Conservation (phyloP, 169 alveolate species). For the Plasmodium chabaudi region DNA sequence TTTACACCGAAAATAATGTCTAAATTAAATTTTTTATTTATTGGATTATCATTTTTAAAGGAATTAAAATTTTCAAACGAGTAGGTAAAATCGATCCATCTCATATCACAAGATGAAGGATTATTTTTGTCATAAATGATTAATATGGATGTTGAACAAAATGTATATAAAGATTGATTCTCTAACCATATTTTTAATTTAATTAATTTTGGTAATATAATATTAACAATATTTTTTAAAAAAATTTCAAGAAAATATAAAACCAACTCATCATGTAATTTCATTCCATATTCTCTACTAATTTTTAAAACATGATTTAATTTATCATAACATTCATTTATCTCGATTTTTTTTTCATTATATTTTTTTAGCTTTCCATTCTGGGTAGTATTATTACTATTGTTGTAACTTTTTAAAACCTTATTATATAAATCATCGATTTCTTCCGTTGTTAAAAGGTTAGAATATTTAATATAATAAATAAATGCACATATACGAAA, state of each 20-base stretch:
- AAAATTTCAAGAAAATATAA: conserved; percentile 24
- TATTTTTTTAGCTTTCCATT: background rate
- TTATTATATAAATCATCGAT: conserved; percentile 11
- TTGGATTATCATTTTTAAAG: background rate
- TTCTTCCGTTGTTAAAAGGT: conserved; percentile 20
- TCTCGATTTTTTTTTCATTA: conserved; percentile 5
- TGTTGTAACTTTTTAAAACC: background rate
- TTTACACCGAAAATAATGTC: conserved; percentile 61
- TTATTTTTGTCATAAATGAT: conserved; percentile 56
- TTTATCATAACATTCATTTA: conserved; percentile 52
- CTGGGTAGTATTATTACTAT: background rate
- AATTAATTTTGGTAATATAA: conserved; percentile 45
- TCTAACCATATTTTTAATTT: conserved; percentile 64
- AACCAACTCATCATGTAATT: conserved; percentile 53
- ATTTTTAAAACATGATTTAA: conserved; percentile 16
- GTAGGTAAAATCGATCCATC: conserved; percentile 73
- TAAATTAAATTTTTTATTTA: conserved; percentile 1
- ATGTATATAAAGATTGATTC: conserved; percentile 38
- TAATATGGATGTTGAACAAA: conserved; percentile 70
- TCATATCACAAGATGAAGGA: conserved; percentile 46
- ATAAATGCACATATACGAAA: conserved; percentile 69
- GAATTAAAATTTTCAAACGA: conserved; percentile 11
- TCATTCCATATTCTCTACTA: conserved; percentile 45
- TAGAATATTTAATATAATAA: conserved; percentile 1
- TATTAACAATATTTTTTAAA: conserved; percentile 32